These are phyloP conservation scores for Panicum virgatum DNA, from an alignment of 202 grass and related monocot genomes.

Conservation along the genomic window DNA sequence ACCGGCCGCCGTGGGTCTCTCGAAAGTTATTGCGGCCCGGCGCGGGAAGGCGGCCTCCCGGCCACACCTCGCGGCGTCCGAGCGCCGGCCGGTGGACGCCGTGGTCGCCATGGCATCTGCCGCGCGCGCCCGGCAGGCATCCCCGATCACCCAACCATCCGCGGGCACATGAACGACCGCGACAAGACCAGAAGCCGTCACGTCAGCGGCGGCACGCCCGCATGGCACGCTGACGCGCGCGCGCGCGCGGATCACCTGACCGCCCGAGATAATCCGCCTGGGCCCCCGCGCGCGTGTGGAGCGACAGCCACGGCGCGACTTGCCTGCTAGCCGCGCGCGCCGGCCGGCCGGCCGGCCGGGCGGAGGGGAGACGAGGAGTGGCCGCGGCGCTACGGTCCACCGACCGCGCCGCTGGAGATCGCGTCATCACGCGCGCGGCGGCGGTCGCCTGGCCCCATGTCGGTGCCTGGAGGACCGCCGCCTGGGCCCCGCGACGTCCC, in stretches of 20 bases:
- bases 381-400: conserved; percentile 38
- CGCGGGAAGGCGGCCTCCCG: no score
- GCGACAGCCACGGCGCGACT: conserved; percentile 40
- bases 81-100: conserved; percentile 20
- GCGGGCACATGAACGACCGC: conserved; percentile 43
- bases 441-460: conserved; percentile 4
- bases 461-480: conserved; percentile 34
- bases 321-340: not conserved
- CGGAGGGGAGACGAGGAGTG: not conserved
- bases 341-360: no score
- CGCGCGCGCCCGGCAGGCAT: not conserved
- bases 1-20: conserved; percentile 28
- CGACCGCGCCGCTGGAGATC: not conserved
- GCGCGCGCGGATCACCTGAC: not conserved
- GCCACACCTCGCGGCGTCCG: conserved; percentile 10
- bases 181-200: conserved; percentile 45
- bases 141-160: not conserved
- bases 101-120: conserved; percentile 48
- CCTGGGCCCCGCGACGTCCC: conserved; percentile 26
- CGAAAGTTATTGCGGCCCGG: not conserved
- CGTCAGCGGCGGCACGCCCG: conserved; percentile 1
- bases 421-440: conserved; percentile 4
- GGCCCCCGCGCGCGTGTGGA: no score
- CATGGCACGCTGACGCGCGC: no score
- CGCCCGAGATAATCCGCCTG: not conserved